Conservation (phyloP, 2,329 filamentous ascomycete species). For the Xylariaceae sp. region DNA sequence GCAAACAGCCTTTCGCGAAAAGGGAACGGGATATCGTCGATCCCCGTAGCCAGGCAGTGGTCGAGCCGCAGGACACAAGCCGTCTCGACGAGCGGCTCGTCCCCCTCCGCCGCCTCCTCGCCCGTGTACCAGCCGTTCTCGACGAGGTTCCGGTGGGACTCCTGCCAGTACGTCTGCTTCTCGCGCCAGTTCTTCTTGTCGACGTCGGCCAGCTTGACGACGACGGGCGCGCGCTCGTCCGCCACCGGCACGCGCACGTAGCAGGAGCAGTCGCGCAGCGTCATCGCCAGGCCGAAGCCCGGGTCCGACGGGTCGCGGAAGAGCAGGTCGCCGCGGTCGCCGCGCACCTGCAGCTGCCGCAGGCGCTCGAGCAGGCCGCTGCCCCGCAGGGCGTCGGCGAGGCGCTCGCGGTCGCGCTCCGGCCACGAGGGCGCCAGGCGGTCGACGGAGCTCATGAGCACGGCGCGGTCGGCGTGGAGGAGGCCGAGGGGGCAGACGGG, state of each 20-base stretch:
- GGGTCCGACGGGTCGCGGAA: constrained; percentile 42
- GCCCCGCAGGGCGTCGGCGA: constrained; percentile 43
- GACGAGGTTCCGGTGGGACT: constrained; percentile 64
- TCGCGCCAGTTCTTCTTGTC: constrained; percentile 72
- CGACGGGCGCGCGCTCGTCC: constrained; percentile 38
- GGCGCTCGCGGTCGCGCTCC: constrained; percentile 35
- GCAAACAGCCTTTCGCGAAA: constrained; percentile 22
- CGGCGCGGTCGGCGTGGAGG: constrained; percentile 51
- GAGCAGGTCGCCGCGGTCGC: constrained; percentile 50
- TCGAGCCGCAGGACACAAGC: constrained; percentile 31
- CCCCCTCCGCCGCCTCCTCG: constrained; percentile 28
- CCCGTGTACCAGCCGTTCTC: constrained; percentile 67
- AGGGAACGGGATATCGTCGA: constrained; percentile 18
- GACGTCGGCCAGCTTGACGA: constrained; percentile 71
- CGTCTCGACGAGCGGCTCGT: constrained; percentile 32
- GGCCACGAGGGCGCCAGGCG: constrained; percentile 41
- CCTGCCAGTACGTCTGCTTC: constrained; percentile 71
- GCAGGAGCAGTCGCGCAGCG: constrained; percentile 76
- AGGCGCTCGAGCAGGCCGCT: constrained; percentile 44
- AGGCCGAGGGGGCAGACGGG: constrained; percentile 69
- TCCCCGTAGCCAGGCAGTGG: constrained; percentile 14
- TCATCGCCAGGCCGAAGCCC: constrained; percentile 73
- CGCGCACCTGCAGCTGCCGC: constrained; percentile 38
- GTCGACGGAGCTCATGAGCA: constrained; percentile 47
- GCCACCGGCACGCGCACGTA: constrained; percentile 61